phyloP scores from a whole-genome alignment of 139 green algal genomes.

The Closterium sp. region DNA sequence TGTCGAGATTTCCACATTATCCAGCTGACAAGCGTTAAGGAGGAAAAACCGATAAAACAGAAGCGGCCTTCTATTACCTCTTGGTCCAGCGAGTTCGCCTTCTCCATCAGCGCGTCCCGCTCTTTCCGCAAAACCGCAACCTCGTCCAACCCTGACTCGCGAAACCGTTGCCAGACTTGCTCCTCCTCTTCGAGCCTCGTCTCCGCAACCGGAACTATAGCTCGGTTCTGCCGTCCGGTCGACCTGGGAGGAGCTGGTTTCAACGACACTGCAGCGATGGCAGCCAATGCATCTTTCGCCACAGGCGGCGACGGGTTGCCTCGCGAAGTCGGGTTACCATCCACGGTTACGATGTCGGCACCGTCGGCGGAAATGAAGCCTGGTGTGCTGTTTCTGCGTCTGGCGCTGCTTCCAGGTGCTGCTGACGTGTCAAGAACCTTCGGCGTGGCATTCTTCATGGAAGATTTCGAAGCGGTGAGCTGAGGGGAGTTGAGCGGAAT shows the following conservation, averaged over 20 bases:
- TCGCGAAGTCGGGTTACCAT: neutral
- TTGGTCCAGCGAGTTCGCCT: neutral
- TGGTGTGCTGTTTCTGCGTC: neutral
- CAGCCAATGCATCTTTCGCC: neutral
- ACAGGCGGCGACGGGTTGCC: neutral
- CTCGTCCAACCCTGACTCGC: neutral
- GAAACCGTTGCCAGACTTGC: neutral
- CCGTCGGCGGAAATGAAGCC: neutral
- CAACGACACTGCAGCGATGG: neutral
- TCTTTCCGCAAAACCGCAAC: constrained; percentile 2
- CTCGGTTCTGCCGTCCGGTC: neutral
- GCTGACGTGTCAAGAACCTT: neutral
- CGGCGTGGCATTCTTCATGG: neutral
- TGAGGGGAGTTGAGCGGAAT: neutral
- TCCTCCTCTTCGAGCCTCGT: neutral
- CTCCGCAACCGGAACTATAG: constrained; percentile 1
- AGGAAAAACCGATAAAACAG: neutral
- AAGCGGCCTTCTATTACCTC: neutral
- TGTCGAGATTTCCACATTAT: neutral
- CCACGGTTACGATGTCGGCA: neutral
- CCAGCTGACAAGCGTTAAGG: too few species aligned
- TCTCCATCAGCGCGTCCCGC: neutral
- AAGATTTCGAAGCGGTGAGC: neutral
- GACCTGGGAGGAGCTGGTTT: neutral
- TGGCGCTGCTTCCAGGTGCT: neutral